phyloP scores from a whole-genome alignment of 345 rosid genomes.

The Lenwebbia sp. region DNA sequence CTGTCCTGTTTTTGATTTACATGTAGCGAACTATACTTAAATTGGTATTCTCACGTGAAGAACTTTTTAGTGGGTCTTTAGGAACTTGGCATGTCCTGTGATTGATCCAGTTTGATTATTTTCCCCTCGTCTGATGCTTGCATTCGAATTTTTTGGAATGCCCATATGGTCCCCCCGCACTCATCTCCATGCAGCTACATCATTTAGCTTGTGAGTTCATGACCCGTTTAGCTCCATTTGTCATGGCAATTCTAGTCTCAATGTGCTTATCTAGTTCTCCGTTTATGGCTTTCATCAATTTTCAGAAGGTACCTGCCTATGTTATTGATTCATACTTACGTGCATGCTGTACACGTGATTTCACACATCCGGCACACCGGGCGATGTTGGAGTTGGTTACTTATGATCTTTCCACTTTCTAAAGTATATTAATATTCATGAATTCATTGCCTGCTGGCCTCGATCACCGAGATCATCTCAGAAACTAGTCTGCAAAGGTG shows the following conservation, averaged over 20 bases:
- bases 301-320: neutral
- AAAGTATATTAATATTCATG: neutral
- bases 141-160: neutral
- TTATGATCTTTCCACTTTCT: neutral
- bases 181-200: neutral
- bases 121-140: neutral
- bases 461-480: neutral
- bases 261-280: neutral
- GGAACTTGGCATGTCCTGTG: neutral
- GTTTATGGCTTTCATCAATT: neutral
- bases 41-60: neutral
- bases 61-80: neutral
- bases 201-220: neutral
- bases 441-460: neutral
- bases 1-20: slow-evolving; percentile 2
- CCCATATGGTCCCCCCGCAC: neutral
- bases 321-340: neutral
- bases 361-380: neutral
- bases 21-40: neutral
- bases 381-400: neutral
- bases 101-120: neutral
- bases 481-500: neutral
- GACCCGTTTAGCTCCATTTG: neutral
- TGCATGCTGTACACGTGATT: neutral
- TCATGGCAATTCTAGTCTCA: neutral